Base-by-base conservation (phyloP, 1,284 basidiomycete species). In the Peniophora sp. region DNA sequence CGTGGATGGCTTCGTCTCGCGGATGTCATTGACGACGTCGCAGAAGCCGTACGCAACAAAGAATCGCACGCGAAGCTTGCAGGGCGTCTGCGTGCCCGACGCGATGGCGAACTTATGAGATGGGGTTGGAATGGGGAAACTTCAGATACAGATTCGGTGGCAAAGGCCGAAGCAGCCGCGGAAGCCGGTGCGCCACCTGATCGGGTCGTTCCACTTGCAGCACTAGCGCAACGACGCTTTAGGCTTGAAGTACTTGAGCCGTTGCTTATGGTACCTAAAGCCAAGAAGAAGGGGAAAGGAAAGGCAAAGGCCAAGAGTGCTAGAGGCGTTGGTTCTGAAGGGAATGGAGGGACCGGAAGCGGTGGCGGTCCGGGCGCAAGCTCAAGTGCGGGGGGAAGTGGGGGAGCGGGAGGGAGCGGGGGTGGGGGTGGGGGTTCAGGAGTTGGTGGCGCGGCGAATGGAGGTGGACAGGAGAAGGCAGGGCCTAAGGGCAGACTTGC, bases 231-330 rank as follows among this genome's bases (percentile, higher is more conserved):
- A 62, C 77, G 85, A 48, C 72, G 82, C 38, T 88, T 89, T 61
- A 74, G 86, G 58, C 77, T 73, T 45, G 84, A 87, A 62, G 75
- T 85, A 53, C 66, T 88, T 49, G 85, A 86, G 53, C 81, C 82
- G 23, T 63, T 89, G 43, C 65, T 88, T 44, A 71, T 76, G n/a
- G 74, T 78, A 35, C 85, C 85, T 17, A 83, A 80, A 63, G 62
- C 72, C 52, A 81, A 80, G 56, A 74, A 72, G 36, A 72, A 65
- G 55, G 62, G 61, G 44, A 79, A 77, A 60, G 81, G 78, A 66
- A 68, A 65, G 54, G 47, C 35, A 39, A 43, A 56, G 23, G 47
- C 35, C 38, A 43, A 56, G 38, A 20, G 19, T n/a, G 27, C 61
- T 62, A 36, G 72, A 71, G 59, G 67, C 70, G 56, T 32, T 32